Conservation (phyloP, 176 grass and related monocot species). For the Thinopyrum elongatum region DNA sequence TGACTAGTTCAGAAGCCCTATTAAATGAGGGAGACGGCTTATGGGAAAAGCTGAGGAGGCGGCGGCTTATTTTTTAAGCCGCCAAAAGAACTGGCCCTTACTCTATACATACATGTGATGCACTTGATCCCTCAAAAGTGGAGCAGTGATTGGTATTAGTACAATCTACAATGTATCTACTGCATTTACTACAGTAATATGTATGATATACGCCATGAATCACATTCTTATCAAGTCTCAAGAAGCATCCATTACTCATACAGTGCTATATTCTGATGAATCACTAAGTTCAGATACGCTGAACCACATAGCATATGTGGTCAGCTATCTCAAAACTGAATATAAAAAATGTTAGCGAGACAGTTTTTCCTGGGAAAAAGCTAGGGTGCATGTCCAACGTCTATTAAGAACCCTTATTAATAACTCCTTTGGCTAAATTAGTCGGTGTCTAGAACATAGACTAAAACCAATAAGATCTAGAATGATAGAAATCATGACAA, state of each 20-base stretch:
- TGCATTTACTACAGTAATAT: not conserved
- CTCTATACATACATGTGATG: too few relatives aligned
- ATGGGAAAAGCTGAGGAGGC: too few relatives aligned
- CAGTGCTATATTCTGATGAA: not conserved
- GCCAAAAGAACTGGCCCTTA: too few relatives aligned
- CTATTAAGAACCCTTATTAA: not conserved
- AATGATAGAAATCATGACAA: conserved; percentile 4
- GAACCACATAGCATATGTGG: not conserved
- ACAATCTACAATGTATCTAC: not conserved
- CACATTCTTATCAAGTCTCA: not conserved
- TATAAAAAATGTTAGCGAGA: not conserved
- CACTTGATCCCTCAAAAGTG: too few relatives aligned
- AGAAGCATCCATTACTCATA: not conserved
- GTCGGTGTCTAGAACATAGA: not conserved
- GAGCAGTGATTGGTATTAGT: not conserved
- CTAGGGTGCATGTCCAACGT: not conserved
- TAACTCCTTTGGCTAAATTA: not conserved
- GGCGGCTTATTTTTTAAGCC: too few relatives aligned
- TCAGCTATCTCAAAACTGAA: not conserved
- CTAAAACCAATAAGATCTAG: not conserved
- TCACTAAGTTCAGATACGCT: not conserved
- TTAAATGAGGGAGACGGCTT: too few relatives aligned
- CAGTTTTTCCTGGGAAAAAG: not conserved
- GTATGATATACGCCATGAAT: not conserved
- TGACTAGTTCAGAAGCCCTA: too few relatives aligned